Percentiles rank a stretch among this genome's conserved stretches.
phyloP scores from a whole-genome alignment of 495 filamentous ascomycete species.

The Aspergillus nanangensis region DNA sequence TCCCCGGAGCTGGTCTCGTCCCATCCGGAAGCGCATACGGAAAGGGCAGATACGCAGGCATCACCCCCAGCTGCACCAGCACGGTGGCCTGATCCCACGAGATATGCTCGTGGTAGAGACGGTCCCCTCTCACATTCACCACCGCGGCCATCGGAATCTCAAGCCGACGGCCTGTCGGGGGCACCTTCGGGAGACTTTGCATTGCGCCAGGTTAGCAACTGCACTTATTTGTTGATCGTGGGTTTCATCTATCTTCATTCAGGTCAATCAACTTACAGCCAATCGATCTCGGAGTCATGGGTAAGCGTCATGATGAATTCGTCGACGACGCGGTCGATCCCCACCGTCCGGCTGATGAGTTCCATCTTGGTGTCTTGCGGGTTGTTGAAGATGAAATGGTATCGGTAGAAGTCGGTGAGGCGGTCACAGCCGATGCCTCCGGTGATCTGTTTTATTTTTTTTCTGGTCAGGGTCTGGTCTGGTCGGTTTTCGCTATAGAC shows the following conservation, averaged over 20 bases:
- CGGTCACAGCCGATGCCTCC: conserved; percentile 60
- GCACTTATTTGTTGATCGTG: no score
- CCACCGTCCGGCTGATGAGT: conserved; percentile 61
- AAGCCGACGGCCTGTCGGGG: no score
- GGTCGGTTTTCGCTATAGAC: not conserved
- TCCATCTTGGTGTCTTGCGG: conserved; percentile 55
- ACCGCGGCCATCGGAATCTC: no score
- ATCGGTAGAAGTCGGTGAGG: conserved; percentile 57
- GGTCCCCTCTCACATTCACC: conserved; percentile 68
- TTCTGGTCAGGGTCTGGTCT: not conserved
- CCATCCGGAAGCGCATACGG: conserved; percentile 47
- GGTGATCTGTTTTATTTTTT: not conserved
- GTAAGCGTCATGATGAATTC: conserved; percentile 53
- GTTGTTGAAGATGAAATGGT: conserved; percentile 66
- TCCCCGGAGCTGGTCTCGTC: conserved; percentile 25
- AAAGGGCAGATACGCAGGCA: conserved; percentile 57
- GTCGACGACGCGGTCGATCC: conserved; percentile 49
- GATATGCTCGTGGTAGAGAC: conserved; percentile 72
- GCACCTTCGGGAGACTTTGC: no score
- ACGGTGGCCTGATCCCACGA: conserved; percentile 77
- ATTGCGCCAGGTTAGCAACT: no score
- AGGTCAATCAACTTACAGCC: no score
- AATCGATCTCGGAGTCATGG: conserved; percentile 61
- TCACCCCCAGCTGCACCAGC: conserved; percentile 62
- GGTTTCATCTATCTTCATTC: no score